Percentiles rank a stretch among this genome's conserved stretches.
Conservation (phyloP, 805 yeast genomes). For the Teunomyces kruisii region DNA sequence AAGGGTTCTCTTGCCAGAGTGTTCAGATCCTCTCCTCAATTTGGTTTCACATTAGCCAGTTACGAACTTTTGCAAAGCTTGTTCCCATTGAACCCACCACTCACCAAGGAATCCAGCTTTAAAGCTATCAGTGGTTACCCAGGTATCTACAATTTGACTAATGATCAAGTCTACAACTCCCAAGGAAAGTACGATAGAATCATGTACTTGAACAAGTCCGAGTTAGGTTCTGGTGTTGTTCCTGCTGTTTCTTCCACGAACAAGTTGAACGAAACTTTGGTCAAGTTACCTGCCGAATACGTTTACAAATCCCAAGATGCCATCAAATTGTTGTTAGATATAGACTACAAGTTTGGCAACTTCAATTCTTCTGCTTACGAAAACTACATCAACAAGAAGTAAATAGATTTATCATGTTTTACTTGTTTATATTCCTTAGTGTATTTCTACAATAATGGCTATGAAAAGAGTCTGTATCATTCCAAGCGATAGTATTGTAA, state of each 20-base stretch:
- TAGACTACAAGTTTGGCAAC: conserved; percentile 59
- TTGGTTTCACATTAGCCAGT: conserved; percentile 96
- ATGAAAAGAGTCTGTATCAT: not conserved
- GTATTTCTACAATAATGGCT: not conserved
- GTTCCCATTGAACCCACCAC: conserved; percentile 65
- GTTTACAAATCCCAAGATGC: conserved; percentile 60
- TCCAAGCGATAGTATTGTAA: not conserved
- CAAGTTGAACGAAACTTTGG: conserved; percentile 38
- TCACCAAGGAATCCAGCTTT: conserved; percentile 43
- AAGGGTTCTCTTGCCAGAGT: conserved; percentile 97
- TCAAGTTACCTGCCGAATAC: conserved; percentile 43
- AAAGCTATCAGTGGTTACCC: conserved; percentile 46
- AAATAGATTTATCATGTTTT: not conserved
- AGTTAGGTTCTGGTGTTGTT: conserved; percentile 4
- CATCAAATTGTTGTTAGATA: conserved; percentile 59
- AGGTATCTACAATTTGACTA: conserved; percentile 44
- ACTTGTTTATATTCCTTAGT: not conserved
- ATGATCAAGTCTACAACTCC: conserved; percentile 44
- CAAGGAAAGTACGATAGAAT: conserved; percentile 34
- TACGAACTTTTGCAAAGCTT: conserved; percentile 84
- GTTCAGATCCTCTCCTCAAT: conserved; percentile 93
- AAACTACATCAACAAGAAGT: conserved; percentile 27
- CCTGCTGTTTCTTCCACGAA: conserved; percentile 8
- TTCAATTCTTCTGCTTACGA: conserved; percentile 52
- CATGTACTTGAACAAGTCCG: conserved; percentile 33